Evolutionary conservation across 106 monocot species (phyloP).

Genomic region (Acanthochlamys bracteata): DNA sequence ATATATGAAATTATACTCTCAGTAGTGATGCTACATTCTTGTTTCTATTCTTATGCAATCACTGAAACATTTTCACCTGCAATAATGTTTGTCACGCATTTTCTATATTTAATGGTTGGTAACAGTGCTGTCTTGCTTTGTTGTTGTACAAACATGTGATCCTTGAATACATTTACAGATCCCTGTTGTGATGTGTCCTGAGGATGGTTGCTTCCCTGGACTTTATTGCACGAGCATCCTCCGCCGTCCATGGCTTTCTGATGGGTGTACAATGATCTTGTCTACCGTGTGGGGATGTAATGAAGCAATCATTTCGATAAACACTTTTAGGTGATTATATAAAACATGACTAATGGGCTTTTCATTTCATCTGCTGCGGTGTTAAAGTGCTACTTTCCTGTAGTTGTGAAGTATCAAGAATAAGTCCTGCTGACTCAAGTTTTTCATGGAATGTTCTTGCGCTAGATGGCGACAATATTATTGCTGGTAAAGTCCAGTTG

Average conservation of each 20-base stretch:
- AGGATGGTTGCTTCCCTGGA: conserved; percentile 80
- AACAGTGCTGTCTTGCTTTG: no score
- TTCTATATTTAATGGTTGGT: no score
- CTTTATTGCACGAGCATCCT: conserved; percentile 73
- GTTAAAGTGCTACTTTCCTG: conserved; percentile 9
- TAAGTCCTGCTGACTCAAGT: conserved; percentile 55
- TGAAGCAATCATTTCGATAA: conserved; percentile 67
- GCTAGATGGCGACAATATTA: conserved; percentile 70
- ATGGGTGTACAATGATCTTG: conserved; percentile 66
- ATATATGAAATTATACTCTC: no score
- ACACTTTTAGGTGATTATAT: conserved; percentile 60
- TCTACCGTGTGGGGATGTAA: conserved; percentile 79
- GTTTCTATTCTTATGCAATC: no score
- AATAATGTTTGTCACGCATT: no score
- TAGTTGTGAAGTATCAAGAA: conserved; percentile 55
- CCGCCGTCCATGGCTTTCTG: conserved; percentile 82
- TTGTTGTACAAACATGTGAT: conserved; percentile 5
- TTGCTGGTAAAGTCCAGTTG: conserved; percentile 54
- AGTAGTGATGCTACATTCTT: no score
- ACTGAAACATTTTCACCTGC: no score
- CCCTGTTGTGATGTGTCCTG: conserved; percentile 68
- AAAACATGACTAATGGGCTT: no score
- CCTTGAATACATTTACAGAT: conserved; percentile 38
- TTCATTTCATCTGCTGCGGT: neutral
- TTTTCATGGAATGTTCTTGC: conserved; percentile 82